phyloP scores from a whole-genome alignment of 176 grass and related monocot genomes.

The Musa acuminata region DNA sequence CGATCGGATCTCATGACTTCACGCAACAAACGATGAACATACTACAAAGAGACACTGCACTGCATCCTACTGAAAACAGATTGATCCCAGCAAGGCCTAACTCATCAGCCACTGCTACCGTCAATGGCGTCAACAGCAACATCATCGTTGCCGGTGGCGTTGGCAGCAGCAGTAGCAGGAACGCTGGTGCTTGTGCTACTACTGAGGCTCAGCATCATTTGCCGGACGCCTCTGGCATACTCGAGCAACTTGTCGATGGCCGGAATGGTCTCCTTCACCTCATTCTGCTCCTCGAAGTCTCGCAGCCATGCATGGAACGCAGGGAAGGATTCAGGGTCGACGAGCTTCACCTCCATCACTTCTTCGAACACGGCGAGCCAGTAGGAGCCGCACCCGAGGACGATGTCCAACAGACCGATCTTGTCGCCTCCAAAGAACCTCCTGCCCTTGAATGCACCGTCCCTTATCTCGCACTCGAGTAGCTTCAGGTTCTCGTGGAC shows the following conservation, averaged over 20 bases:
- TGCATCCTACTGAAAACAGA: background rate
- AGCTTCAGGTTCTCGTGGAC: constrained; percentile 2
- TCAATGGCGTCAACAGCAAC: background rate
- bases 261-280: background rate
- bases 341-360: background rate
- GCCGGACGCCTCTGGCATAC: background rate
- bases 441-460: background rate
- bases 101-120: background rate
- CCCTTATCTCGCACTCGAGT: background rate
- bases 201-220: background rate
- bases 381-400: background rate
- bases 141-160: background rate
- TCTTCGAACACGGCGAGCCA: background rate
- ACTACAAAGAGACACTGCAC: background rate
- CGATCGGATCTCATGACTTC: background rate
- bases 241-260: background rate
- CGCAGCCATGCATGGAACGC: background rate
- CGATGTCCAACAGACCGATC: background rate
- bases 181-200: background rate
- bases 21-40: background rate
- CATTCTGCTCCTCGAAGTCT: background rate
- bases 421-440: background rate
- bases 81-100: too few relatives aligned
- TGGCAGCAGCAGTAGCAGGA: background rate
- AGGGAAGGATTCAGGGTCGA: background rate